Evolutionary conservation across 1,139 yeast genomes (phyloP), one percentile per base, ranked within the genome.

Genomic region (Magnusiomyces magnusii): DNA sequence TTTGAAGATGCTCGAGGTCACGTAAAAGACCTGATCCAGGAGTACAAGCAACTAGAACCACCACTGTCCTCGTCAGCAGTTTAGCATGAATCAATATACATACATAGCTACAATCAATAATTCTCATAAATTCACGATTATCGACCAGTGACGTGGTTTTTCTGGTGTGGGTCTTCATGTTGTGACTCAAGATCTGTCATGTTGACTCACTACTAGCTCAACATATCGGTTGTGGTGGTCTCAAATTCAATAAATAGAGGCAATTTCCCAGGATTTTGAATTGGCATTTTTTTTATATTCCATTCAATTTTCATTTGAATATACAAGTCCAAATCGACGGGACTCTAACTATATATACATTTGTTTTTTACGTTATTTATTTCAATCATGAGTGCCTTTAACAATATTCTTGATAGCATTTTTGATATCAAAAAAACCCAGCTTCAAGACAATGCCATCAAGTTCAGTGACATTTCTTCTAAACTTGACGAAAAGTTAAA

Each of bases 1-100:
- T 93, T 93, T 68, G 81, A 80, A 58, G 95, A 88, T 59, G 84
- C 96, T 55, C 77, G 91, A 61, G 95, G 87, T 64, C 80, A 83
- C 19, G 87, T 91, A 0, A 80, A 81, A 53, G 76, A 79, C 23
- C 81, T 88, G 23, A 83, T 92, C 39, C 85, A 84, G 2, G 96
- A 89, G 70, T 93, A 93, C 71, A 75, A 76, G 55, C 75, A 59
- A 27, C 60, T 73, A 41, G 88, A 84, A 64, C 49, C 49, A 5
- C 27, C 49, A 5, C 3, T 44, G 49, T 23, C 49, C 7, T 31
- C 36, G 36, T 31, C 36, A 31, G 36, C 10, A 7, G 13, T 31
- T 31, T 31, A 31, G 36, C 7, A 13, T 31, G 13, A 31, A n/a
- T n/a, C 36, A 31, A 31, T 31, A 13, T 31, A 31, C 13, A 31